Base-by-base conservation (phyloP, 495 filamentous ascomycete genomes). In the Xylona heveae region DNA sequence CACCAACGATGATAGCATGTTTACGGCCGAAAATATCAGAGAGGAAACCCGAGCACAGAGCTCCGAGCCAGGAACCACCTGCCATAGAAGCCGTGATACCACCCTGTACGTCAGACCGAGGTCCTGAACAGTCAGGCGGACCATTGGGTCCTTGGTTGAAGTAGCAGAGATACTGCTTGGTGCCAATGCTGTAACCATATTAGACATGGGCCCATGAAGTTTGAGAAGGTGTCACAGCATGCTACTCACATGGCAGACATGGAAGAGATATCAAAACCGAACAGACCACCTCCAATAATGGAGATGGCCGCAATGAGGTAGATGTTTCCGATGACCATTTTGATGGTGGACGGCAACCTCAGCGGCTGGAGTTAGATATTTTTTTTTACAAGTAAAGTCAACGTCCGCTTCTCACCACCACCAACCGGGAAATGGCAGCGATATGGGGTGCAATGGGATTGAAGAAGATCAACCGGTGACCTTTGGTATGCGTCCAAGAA, bases 191-290 rank as follows among this genome's bases (percentile, higher is more conserved):
- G 27, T 18, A 0, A 17, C 10, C 9, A 8, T 12, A 13, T 19
- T 31, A 27, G 35, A 37, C 13, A 24, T n/a, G n/a, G n/a, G 18
- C 19, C 14, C 7, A 17, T n/a, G n/a, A 16, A 4, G 29, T 19
- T 14, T 5, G 6, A 31, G 26, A 70, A 67, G 7, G 63, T 71
- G 42, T 76, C 71, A 40, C 66, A 67, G 40, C 68, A 67, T 40
- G 67, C 63, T 3, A 58, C 46, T 28, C 51, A 36, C 21, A 79
- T 78, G 30, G 76, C 78, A 12, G 66, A 74, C 76, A 82, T 75
- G n/a, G 74, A 79, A 36, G 64, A 64, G 48, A 82, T 79, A 56
- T 81, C 78, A 42, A 83, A 82, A 35, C 78, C 78, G 40, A 90
- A 85, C 12, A 84, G 63, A 29, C 65, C 72, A 48, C 79, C 80